Base-by-base conservation (phyloP, 192 early-diverging fungal species). In the Ambispora gerdemannii region DNA sequence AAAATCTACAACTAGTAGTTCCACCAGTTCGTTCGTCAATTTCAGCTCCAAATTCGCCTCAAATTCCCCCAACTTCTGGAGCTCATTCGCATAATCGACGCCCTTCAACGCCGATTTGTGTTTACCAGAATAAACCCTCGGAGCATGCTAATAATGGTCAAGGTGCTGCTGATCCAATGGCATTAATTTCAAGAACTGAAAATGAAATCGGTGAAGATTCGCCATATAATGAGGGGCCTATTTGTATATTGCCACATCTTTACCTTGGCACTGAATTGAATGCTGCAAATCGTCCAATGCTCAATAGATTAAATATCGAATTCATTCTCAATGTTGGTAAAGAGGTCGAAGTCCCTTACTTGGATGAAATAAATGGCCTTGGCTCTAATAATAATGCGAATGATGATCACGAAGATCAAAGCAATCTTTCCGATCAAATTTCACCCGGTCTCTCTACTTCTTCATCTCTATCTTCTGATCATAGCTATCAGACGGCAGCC, bases 241-340 rank as follows among this genome's bases (percentile, higher is more conserved):
- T 86, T 4, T 53, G 70, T 22, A 87, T 93, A 24, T 71, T 93
- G 47, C 83, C 84, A n/a, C 68, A 82, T 63, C 76, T 93, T 0
- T 91, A 86, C 69, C 78, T 93, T 32, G 90, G 91, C 17, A 81
- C 79, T 47, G 82, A 86, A 71, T 72, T 81, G 38, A 89, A 87
- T 69, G 87, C 89, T n/a, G 68, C 71, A 28, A 81, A 91, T 70
- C 35, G 76, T 3, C 56, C 58, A 8, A 50, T 78, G 3, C 74
- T 93, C 0, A 66, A 76, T 0, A 50, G 76, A 31, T 77, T 88
- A 15, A 74, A 77, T 24, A 82, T 92, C 70, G 77, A 80, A 1
- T 80, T 67, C 31, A 83, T 93, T 36, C 43, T 93, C 51, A 92
- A 92, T 77, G 89, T 92, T n/a, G 92, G 90, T n/a, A 74, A 84